A percentile compares a stretch with the other conserved stretches of the same genome.
Evolutionary conservation across 495 filamentous ascomycete genomes (phyloP).

Genomic region (Tuber borchii): DNA sequence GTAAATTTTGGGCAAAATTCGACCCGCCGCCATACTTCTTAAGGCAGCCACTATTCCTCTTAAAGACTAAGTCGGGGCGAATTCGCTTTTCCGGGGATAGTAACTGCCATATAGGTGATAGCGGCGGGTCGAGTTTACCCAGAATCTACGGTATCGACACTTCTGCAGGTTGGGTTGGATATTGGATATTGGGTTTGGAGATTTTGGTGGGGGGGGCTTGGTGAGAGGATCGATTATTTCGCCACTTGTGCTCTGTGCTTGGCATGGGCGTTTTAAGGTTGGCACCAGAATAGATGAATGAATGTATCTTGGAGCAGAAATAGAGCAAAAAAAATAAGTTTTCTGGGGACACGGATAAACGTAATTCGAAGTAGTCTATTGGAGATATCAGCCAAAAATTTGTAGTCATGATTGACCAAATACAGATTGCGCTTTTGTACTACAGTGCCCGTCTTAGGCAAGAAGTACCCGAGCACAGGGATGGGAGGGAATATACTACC

Average conservation of each 20-base stretch:
- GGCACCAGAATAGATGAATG: background rate
- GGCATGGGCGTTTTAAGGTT: background rate
- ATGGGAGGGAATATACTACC: background rate
- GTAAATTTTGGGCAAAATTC: no score
- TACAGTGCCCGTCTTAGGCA: background rate
- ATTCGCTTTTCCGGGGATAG: no score
- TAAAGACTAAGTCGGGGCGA: no score
- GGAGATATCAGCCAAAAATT: background rate
- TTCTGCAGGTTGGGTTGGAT: background rate
- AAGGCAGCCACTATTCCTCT: no score
- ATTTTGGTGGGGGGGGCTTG: background rate
- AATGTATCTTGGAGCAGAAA: background rate
- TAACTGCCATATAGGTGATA: no score
- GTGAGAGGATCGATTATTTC: background rate
- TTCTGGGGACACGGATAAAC: background rate
- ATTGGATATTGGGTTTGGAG: background rate
- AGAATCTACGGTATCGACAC: background rate
- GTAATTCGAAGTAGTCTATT: background rate
- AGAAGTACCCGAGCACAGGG: background rate
- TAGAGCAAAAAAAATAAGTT: background rate
- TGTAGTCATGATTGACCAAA: background rate
- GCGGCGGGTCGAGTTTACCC: no score
- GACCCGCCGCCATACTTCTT: no score
- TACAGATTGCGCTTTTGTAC: no score
- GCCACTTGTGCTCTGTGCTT: background rate